Base-by-base conservation (phyloP, 1,139 yeast genomes). In the Magnusiomyces suaveolens region DNA sequence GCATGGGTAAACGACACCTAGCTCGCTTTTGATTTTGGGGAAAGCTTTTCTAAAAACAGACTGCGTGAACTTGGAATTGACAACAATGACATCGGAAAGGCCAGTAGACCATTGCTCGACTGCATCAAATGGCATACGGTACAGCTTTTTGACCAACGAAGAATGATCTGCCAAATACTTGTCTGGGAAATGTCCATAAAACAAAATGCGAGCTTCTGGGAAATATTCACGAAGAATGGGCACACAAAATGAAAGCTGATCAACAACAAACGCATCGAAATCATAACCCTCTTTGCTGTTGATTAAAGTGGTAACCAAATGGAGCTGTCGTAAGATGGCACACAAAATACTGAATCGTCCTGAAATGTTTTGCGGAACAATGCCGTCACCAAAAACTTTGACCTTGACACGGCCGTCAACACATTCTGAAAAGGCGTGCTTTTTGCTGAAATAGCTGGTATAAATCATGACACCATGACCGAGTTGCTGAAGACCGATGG, bases 141-240 rank as follows among this genome's bases (percentile, higher is more conserved):
- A 92, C 0, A 86, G 54, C 56, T 72, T 72, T 62, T 88, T 84
- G 16, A 85, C 43, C 1, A 76, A 50, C 2, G 84, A 75, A 1
- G 75, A 72, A 52, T 84, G 82, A 26, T 75, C 74, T 0, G 96
- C 83, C 52, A 92, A 71, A 50, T 85, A 73, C 65, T 87, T 87
- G 69, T 92, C 99, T 0, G 99, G 98, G 69, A 92, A 92, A 71
- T 92, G 99, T 63, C 98, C 90, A 69, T 92, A 92, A 66, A 92
- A 92, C 52, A 92, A 69, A 3, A 87, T 75, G 54, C 76, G 73
- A 2, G 78, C 66, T 53, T 74, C 57, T 67, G 74, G 61, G 58
- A 64, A 50, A 53, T 54, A 51, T 26, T 76, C 56, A 54, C 82
- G 80, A 39, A 92, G 62, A 26, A 90, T 63, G 2, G 98, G 98